phyloP scores from a whole-genome alignment of 2,329 filamentous ascomycete species.

The Xylaria sp. region DNA sequence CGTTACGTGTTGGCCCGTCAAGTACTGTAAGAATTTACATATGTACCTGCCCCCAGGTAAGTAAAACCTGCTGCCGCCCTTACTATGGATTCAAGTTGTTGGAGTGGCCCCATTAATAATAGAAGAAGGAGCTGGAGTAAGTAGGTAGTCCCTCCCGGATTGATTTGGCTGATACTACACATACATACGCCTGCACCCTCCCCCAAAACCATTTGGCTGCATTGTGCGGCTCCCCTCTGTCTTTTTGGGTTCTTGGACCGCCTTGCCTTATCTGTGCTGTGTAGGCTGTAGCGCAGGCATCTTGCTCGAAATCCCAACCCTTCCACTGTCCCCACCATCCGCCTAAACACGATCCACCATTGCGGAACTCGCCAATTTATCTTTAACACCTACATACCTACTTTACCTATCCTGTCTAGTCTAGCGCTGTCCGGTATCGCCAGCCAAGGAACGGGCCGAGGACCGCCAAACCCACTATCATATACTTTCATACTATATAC shows the following conservation, averaged over 20 bases:
- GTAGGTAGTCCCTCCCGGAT: not conserved
- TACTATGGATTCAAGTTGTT: not conserved
- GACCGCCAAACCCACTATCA: conserved; percentile 4
- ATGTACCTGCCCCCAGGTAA: not conserved
- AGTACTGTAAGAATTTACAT: not conserved
- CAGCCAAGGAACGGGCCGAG: conserved; percentile 34
- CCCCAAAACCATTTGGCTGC: conserved; percentile 1
- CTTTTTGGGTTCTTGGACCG: not conserved
- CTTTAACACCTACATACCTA: conserved; percentile 2
- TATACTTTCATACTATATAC: not conserved
- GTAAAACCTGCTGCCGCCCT: not conserved
- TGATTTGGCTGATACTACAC: not conserved
- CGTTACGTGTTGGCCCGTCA: not conserved
- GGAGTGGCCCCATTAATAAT: conserved; percentile 1
- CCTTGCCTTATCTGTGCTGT: not conserved
- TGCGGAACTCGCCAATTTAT: conserved; percentile 6
- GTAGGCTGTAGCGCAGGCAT: conserved; percentile 10
- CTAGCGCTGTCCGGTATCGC: conserved; percentile 16
- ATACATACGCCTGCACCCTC: not conserved
- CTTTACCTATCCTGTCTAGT: conserved; percentile 6
- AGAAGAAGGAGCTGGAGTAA: not conserved
- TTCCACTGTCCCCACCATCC: not conserved
- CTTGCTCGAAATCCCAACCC: conserved; percentile 5
- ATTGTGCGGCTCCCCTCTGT: not conserved
- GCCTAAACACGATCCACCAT: conserved; percentile 11